These are phyloP conservation scores for Sclerotiophoma versabilis DNA, from an alignment of 2,329 filamentous ascomycete genomes.

Conservation along the genomic window DNA sequence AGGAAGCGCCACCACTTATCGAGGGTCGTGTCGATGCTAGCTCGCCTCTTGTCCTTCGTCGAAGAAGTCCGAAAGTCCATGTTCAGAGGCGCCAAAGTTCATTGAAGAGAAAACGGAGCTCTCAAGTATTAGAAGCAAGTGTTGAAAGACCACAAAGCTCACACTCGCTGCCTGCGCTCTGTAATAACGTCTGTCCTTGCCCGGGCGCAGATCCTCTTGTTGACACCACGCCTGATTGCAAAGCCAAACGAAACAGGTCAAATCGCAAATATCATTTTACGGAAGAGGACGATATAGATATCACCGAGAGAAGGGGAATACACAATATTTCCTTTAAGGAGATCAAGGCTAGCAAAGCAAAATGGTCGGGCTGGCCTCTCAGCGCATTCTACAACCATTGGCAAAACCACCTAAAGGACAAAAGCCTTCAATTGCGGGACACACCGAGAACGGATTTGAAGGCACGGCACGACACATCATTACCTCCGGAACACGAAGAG, in stretches of 20 bases:
- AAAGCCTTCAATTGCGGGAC: constrained; percentile 14
- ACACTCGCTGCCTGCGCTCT: not conserved
- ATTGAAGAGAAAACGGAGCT: not conserved
- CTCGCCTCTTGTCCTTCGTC: constrained; percentile 7
- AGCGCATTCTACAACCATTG: constrained; percentile 25
- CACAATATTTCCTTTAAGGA: constrained; percentile 36
- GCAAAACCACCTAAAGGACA: constrained; percentile 18
- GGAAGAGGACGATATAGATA: constrained; percentile 44
- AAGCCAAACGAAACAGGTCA: not conserved
- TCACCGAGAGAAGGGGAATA: constrained; percentile 41
- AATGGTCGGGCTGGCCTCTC: constrained; percentile 31
- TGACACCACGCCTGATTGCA: not conserved
- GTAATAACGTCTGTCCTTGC: not conserved
- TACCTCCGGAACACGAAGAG: not conserved
- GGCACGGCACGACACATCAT: not conserved
- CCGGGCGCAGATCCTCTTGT: not conserved
- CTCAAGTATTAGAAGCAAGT: not conserved
- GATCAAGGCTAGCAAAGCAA: constrained; percentile 26
- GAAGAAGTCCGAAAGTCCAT: constrained; percentile 24
- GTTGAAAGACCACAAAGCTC: not conserved
- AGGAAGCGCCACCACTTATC: not conserved
- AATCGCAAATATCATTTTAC: constrained; percentile 33
- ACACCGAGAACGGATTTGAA: not conserved
- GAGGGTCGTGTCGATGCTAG: not conserved
- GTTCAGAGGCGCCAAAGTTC: constrained; percentile 8